Percentiles rank a stretch among this genome's conserved stretches.
phyloP scores from a whole-genome alignment of 768 basidiomycete species.

The Infundibulicybe gibba region DNA sequence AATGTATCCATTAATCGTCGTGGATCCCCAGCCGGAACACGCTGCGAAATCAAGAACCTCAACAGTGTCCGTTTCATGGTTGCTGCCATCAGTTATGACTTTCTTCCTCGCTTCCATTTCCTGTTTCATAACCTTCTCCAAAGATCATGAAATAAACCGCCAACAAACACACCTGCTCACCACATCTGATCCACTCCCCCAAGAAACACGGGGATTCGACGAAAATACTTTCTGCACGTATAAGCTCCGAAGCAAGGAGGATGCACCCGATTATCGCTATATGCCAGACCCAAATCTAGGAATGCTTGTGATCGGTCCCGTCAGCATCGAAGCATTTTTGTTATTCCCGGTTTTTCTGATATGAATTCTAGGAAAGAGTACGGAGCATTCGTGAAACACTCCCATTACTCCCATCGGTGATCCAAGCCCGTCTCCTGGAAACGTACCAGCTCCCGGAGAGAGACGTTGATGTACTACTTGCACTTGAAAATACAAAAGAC shows the following conservation, averaged over 20 bases:
- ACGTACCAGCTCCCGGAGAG: constrained; percentile 47
- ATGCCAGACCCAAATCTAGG: constrained; percentile 98
- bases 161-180: constrained; percentile 58
- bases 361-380: constrained; percentile 55
- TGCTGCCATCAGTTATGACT: constrained; percentile 72
- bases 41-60: constrained; percentile 96
- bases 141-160: constrained; percentile 79
- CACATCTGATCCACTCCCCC: constrained; percentile 43
- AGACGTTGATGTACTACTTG: constrained; percentile 75
- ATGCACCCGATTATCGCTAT: constrained; percentile 94
- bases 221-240: constrained; percentile 80
- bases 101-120: not conserved
- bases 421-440: constrained; percentile 50
- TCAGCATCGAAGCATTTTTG: constrained; percentile 14
- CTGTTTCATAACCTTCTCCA: not conserved
- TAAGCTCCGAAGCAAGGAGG: constrained; percentile 83
- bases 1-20: constrained; percentile 85
- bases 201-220: constrained; percentile 92
- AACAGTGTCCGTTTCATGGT: constrained; percentile 87
- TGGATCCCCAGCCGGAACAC: constrained; percentile 65
- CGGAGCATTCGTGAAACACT: constrained; percentile 44
- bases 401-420: constrained; percentile 75
- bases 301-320: constrained; percentile 55
- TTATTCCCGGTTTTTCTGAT: not conserved
- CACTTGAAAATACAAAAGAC: constrained; percentile 63